phyloP scores from a whole-genome alignment of 352 stramenopile genomes.

The Peronosclerospora sorghi region DNA sequence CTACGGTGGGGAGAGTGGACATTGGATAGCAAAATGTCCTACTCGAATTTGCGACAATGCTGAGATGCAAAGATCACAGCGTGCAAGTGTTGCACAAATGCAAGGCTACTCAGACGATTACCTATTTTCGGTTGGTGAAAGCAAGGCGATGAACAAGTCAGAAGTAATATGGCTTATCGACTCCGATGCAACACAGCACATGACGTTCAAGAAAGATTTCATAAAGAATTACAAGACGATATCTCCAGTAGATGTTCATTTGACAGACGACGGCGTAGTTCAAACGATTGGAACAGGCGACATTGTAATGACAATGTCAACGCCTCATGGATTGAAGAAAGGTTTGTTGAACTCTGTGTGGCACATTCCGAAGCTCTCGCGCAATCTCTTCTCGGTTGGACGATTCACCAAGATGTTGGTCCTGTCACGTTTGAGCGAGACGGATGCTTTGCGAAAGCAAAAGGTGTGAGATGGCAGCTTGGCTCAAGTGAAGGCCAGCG shows the following conservation, averaged over 20 bases:
- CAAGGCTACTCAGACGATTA: not conserved
- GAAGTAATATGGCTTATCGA: not conserved
- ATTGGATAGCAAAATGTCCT: too few species aligned
- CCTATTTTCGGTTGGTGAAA: too few species aligned
- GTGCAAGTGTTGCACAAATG: not conserved
- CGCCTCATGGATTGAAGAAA: too few species aligned
- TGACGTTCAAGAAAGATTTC: not conserved
- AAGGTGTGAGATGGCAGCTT: not conserved
- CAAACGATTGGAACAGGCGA: not conserved
- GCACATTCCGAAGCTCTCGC: not conserved
- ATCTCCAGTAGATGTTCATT: not conserved
- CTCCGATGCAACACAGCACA: not conserved
- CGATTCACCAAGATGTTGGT: not conserved
- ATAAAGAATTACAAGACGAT: not conserved
- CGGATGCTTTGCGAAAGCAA: too few species aligned
- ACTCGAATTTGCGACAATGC: not conserved
- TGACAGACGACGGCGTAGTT: not conserved
- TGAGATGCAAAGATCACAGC: too few species aligned
- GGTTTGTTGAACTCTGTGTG: not conserved
- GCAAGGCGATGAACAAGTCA: conserved; percentile 54
- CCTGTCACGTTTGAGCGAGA: not conserved
- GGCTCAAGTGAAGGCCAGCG: not conserved
- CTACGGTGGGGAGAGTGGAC: not conserved
- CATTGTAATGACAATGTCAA: not conserved
- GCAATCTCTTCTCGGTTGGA: too few species aligned